These are phyloP conservation scores for Acidiella bohemica DNA, from an alignment of 495 filamentous ascomycete genomes.

Conservation along the genomic window DNA sequence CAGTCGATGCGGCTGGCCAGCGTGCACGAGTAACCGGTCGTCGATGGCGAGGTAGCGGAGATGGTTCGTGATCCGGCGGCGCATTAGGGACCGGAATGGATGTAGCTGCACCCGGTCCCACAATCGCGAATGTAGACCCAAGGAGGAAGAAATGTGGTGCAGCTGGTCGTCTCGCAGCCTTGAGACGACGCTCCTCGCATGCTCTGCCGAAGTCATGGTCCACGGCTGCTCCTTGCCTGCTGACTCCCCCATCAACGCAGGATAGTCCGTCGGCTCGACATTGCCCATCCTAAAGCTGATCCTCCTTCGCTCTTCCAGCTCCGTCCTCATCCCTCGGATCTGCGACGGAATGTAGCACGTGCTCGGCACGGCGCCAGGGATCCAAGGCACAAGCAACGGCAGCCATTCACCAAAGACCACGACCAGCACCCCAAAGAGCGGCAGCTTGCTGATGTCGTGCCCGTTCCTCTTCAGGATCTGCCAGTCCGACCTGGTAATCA, in stretches of 20 bases:
- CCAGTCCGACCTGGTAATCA: constrained; percentile 44
- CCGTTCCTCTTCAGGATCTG: constrained; percentile 50
- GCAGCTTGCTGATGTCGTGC: constrained; percentile 60
- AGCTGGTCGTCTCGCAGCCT: constrained; percentile 8
- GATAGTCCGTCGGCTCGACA: constrained; percentile 13
- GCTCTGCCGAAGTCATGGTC: constrained; percentile 1
- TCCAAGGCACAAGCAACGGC: constrained; percentile 51
- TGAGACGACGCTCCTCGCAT: not conserved
- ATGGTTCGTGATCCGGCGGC: constrained; percentile 31
- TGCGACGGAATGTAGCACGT: constrained; percentile 74
- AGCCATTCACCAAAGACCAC: constrained; percentile 74
- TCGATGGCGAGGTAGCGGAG: constrained; percentile 44
- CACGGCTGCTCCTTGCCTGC: not conserved
- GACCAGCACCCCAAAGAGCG: constrained; percentile 58
- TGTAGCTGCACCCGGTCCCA: constrained; percentile 34
- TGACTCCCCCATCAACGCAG: constrained; percentile 12
- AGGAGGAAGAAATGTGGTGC: constrained; percentile 19
- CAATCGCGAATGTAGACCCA: constrained; percentile 35
- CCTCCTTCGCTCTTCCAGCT: constrained; percentile 35
- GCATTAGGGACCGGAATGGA: constrained; percentile 29
- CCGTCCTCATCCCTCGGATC: constrained; percentile 40
- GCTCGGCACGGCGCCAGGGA: constrained; percentile 55
- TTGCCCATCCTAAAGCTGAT: constrained; percentile 28
- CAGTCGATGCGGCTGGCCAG: constrained; percentile 34
- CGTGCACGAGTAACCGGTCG: constrained; percentile 41